Evolutionary conservation across 2,329 filamentous ascomycete genomes (phyloP).

Genomic region (Ceratocystis papillata): DNA sequence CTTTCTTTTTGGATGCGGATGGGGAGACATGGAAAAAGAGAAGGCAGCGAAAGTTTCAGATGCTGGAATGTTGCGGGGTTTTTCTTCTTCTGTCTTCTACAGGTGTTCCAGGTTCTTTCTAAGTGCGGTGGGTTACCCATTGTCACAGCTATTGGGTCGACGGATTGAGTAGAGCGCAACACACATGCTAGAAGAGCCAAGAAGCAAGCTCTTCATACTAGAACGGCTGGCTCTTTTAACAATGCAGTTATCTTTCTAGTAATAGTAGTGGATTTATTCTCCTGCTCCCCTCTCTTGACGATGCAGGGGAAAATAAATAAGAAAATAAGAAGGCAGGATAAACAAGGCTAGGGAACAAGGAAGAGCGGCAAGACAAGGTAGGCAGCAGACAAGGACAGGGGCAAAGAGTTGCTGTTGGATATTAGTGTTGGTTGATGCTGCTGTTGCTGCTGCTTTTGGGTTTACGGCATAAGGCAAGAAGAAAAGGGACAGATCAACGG

Average conservation of each 20-base stretch:
- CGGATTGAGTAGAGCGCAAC: too few species aligned
- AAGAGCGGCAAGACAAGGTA: neutral
- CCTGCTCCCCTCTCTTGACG: neutral
- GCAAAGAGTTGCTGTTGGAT: neutral
- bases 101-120: neutral
- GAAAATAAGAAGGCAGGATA: neutral
- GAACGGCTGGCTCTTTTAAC: neutral
- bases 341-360: neutral
- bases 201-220: too few species aligned
- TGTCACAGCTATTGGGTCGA: too few species aligned
- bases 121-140: too few species aligned
- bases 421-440: too few species aligned
- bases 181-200: too few species aligned
- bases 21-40: neutral
- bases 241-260: neutral
- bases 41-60: neutral
- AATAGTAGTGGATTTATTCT: neutral
- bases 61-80: conserved; percentile 2
- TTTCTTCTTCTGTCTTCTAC: neutral
- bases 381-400: neutral
- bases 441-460: too few species aligned
- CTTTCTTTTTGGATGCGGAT: neutral
- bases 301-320: neutral
- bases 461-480: too few species aligned
- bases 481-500: too few species aligned